A percentile compares a stretch with the other conserved stretches of the same genome.
Conservation (phyloP, 2,329 filamentous ascomycete genomes). For the Penicillium palitans region DNA sequence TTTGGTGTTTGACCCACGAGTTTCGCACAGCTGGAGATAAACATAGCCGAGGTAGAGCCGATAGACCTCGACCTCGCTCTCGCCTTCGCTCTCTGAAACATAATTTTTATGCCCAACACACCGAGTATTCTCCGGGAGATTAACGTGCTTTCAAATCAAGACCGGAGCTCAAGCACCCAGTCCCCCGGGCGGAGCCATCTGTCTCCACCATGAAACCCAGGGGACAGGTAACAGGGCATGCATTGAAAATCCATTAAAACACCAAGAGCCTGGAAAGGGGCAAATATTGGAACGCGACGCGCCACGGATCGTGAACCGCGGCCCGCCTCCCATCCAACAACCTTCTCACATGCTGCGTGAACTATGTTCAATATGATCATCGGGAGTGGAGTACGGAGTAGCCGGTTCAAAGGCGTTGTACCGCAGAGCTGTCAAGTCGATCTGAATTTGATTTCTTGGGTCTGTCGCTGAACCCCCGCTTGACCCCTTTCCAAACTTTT, state of each 20-base stretch:
- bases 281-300: conserved; percentile 1
- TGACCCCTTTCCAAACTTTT: not conserved
- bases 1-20: not conserved
- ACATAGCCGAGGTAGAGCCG: not conserved
- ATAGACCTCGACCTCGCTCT: not conserved
- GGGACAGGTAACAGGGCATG: conserved; percentile 10
- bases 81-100: not conserved
- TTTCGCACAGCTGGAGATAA: not conserved
- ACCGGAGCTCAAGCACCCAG: not conserved
- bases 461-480: not conserved
- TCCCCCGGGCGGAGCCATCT: not conserved
- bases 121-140: not conserved
- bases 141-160: not conserved
- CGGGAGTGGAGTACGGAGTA: not conserved
- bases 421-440: conserved; percentile 14
- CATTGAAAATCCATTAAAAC: conserved; percentile 6
- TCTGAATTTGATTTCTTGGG: conserved; percentile 7
- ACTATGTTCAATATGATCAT: not conserved
- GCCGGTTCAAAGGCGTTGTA: not conserved
- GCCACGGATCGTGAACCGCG: conserved; percentile 13
- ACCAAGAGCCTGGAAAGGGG: conserved; percentile 13
- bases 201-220: conserved; percentile 11
- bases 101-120: not conserved
- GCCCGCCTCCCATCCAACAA: conserved; percentile 9
- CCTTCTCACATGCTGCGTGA: not conserved